These are phyloP conservation scores for Corchorus capsularis DNA, from an alignment of 345 rosid species.

Conservation along the genomic window DNA sequence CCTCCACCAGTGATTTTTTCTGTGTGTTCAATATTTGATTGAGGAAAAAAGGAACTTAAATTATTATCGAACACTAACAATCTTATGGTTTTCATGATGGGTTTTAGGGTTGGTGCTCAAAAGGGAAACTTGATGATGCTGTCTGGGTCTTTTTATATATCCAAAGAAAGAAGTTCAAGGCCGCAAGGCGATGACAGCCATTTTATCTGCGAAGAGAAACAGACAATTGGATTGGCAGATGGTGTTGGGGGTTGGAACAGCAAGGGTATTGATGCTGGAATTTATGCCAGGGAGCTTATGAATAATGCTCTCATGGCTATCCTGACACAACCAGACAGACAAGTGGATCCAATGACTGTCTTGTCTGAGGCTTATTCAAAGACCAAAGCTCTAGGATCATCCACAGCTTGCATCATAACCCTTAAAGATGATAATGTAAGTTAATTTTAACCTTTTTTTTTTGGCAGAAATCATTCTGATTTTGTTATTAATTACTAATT, in stretches of 20 bases:
- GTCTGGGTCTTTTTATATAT: constrained; percentile 21
- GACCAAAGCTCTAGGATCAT: constrained; percentile 18
- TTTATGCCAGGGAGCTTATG: constrained; percentile 23
- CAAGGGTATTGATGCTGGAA: constrained; percentile 22
- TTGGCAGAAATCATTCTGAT: background rate
- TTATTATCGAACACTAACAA: background rate
- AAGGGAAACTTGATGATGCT: constrained; percentile 10
- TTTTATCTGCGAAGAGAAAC: constrained; percentile 24
- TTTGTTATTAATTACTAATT: background rate
- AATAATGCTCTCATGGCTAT: constrained; percentile 7
- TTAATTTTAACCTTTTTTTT: background rate
- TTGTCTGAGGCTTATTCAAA: constrained; percentile 10
- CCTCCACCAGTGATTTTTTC: background rate
- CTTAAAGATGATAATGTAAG: background rate
- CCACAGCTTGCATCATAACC: constrained; percentile 23
- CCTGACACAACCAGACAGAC: background rate
- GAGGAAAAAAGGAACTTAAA: background rate
- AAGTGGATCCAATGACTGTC: constrained; percentile 19
- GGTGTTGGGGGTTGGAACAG: constrained; percentile 23
- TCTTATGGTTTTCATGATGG: background rate
- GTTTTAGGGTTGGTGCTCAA: background rate
- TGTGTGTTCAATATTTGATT: constrained; percentile 5
- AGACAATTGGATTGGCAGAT: constrained; percentile 26
- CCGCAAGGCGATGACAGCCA: constrained; percentile 24
- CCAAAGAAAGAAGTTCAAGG: background rate